Evolutionary conservation across 2,329 filamentous ascomycete genomes (phyloP).

Genomic region (Cordyceps tenuipes): DNA sequence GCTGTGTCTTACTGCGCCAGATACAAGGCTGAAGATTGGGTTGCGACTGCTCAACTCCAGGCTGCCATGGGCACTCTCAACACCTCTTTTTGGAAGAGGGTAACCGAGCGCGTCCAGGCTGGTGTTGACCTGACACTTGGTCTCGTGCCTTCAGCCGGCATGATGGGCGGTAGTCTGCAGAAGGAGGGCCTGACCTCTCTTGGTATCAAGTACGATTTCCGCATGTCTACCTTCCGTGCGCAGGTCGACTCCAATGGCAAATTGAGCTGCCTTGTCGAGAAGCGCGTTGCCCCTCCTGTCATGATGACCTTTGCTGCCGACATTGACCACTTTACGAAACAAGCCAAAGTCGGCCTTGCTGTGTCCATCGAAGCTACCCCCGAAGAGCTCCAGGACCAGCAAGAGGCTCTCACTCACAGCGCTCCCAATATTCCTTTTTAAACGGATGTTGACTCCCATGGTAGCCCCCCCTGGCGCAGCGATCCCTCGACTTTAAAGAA

Average conservation of each 20-base stretch:
- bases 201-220: constrained; percentile 97
- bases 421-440: constrained; percentile 59
- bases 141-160: constrained; percentile 56
- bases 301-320: constrained; percentile 93
- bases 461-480: not conserved
- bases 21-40: constrained; percentile 90
- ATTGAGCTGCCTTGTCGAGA: constrained; percentile 86
- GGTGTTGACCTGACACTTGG: constrained; percentile 91
- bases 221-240: constrained; percentile 87
- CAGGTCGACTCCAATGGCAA: constrained; percentile 95
- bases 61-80: constrained; percentile 74
- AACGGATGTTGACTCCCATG: constrained; percentile 16
- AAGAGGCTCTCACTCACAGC: constrained; percentile 49
- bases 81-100: constrained; percentile 85
- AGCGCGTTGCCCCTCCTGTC: constrained; percentile 87
- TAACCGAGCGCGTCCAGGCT: constrained; percentile 93
- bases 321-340: constrained; percentile 93
- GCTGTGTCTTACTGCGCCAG: constrained; percentile 81
- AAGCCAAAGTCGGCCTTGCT: constrained; percentile 88
- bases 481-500: constrained; percentile 1
- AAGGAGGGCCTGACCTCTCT: constrained; percentile 88
- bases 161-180: constrained; percentile 66
- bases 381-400: constrained; percentile 82
- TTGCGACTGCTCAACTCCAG: constrained; percentile 82
- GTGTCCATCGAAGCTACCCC: constrained; percentile 82